These are phyloP conservation scores for Suillus variegatus DNA, from an alignment of 768 basidiomycete species.

Conservation along the genomic window DNA sequence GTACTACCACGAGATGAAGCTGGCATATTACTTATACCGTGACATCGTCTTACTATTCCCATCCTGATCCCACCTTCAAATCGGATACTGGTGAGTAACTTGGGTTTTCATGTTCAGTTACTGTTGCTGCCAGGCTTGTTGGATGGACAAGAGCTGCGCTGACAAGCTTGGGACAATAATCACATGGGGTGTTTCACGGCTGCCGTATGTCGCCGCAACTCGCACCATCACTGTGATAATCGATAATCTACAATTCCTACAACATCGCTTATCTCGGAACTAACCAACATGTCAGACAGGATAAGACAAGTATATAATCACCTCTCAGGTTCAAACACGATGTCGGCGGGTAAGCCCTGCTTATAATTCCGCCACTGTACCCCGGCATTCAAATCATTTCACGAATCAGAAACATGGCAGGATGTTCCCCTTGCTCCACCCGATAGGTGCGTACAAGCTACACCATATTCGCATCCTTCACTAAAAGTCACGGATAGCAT, in stretches of 20 bases:
- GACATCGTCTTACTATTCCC: not conserved
- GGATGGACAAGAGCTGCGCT: not conserved
- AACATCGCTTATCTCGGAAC: constrained; percentile 2
- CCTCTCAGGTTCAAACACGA: constrained; percentile 40
- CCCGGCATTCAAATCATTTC: not conserved
- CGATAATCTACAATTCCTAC: not conserved
- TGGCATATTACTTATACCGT: not conserved
- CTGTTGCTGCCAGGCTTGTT: not conserved
- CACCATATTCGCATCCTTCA: not conserved
- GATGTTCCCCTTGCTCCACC: constrained; percentile 81
- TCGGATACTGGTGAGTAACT: not conserved
- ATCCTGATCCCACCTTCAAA: not conserved
- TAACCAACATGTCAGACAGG: constrained; percentile 52
- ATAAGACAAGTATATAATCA: constrained; percentile 62
- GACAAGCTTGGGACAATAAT: not conserved
- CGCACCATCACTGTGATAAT: not conserved
- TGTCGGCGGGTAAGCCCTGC: constrained; percentile 54
- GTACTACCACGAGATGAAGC: not conserved
- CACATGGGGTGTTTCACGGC: not conserved
- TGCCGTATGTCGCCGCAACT: not conserved
- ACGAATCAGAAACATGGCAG: constrained; percentile 67
- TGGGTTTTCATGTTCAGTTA: not conserved
- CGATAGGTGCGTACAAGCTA: constrained; percentile 57
- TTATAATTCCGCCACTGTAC: constrained; percentile 14
- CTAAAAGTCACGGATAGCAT: constrained; percentile 52